A percentile compares a stretch with the other conserved stretches of the same genome.
phyloP scores from a whole-genome alignment of 805 yeast genomes.

The Metschnikowia lochheadii region DNA sequence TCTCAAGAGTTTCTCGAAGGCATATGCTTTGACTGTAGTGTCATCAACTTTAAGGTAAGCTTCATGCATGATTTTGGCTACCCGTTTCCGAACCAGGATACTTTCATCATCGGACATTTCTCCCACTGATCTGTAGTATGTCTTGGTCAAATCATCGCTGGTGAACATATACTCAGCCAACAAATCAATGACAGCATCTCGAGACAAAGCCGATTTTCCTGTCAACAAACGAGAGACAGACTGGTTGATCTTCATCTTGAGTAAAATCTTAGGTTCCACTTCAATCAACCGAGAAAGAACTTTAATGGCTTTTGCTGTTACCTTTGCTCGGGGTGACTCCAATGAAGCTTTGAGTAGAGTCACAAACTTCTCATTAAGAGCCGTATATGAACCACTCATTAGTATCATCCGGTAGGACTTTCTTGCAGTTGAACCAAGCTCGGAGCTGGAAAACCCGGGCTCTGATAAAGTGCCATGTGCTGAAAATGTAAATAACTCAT shows the following conservation, averaged over 20 bases:
- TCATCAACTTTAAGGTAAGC: conserved; percentile 41
- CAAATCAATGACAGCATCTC: conserved; percentile 73
- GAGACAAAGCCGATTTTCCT: conserved; percentile 66
- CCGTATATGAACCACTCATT: conserved; percentile 4
- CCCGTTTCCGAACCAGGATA: conserved; percentile 59
- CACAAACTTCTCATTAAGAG: conserved; percentile 50
- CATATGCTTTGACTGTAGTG: conserved; percentile 30
- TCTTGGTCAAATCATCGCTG: conserved; percentile 43
- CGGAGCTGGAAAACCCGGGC: background rate
- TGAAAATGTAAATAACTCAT: conserved; percentile 2
- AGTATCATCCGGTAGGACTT: conserved; percentile 3
- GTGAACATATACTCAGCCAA: conserved; percentile 45
- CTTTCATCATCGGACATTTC: conserved; percentile 56
- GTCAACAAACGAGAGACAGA: conserved; percentile 49
- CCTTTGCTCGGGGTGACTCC: conserved; percentile 29
- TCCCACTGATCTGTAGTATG: conserved; percentile 48
- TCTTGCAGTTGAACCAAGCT: background rate
- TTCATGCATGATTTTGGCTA: conserved; percentile 46
- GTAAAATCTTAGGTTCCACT: conserved; percentile 49
- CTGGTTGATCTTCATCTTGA: conserved; percentile 46
- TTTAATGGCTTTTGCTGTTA: conserved; percentile 56
- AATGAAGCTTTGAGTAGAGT: conserved; percentile 39
- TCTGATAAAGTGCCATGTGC: background rate
- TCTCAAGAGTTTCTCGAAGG: conserved; percentile 50
- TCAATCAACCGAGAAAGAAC: conserved; percentile 53